phyloP scores from a whole-genome alignment of 2,329 filamentous ascomycete species.

The Clarireedia monteithiana region DNA sequence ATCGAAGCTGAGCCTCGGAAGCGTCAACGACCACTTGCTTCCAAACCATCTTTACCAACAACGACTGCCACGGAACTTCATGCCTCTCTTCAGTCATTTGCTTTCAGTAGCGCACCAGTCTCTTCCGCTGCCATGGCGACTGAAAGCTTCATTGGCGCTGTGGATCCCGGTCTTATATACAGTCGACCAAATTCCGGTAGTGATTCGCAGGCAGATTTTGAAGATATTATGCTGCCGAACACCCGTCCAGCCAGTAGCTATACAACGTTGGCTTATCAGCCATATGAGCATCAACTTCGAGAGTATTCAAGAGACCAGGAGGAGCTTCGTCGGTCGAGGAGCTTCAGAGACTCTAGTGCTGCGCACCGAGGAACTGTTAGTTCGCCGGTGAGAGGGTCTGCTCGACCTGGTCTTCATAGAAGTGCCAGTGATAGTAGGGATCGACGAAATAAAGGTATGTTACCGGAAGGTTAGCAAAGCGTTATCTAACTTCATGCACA shows the following conservation, averaged over 20 bases:
- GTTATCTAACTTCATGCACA: constrained; percentile 12
- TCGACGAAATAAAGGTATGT: constrained; percentile 20
- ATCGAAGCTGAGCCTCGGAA: constrained; percentile 25
- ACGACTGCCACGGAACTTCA: constrained; percentile 28
- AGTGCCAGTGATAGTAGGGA: constrained; percentile 26
- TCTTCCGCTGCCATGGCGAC: constrained; percentile 45
- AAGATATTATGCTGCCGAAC: constrained; percentile 21
- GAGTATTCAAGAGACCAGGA: constrained; percentile 27
- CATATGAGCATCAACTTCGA: constrained; percentile 28
- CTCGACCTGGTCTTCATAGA: constrained; percentile 22
- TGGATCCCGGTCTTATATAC: constrained; percentile 53
- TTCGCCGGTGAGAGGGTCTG: constrained; percentile 26
- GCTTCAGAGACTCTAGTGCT: constrained; percentile 18
- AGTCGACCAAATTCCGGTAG: constrained; percentile 32
- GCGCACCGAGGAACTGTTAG: constrained; percentile 21
- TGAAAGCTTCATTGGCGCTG: constrained; percentile 39
- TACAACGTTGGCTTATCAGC: constrained; percentile 19
- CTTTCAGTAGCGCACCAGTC: constrained; percentile 32
- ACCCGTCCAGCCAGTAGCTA: constrained; percentile 24
- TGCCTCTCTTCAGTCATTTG: constrained; percentile 34
- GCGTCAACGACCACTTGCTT: constrained; percentile 41
- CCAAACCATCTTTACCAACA: constrained; percentile 26
- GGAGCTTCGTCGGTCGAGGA: constrained; percentile 23
- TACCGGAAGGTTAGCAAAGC: not conserved
- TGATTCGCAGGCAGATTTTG: constrained; percentile 17